These are phyloP conservation scores for Magnaporthiopsis incrustans DNA, from an alignment of 2,329 filamentous ascomycete genomes.

Conservation along the genomic window DNA sequence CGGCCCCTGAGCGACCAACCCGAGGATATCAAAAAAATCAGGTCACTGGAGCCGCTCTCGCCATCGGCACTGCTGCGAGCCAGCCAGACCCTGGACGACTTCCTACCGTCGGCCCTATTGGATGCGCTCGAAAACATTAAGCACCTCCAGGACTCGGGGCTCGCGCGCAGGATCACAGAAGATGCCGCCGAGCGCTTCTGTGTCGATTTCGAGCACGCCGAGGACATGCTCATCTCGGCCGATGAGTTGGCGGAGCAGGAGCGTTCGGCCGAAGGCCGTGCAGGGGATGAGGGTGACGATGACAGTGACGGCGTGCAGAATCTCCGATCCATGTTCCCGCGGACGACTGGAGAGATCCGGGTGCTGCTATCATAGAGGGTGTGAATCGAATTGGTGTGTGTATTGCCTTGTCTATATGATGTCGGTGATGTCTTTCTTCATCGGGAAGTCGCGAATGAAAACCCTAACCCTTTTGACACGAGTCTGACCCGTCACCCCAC, in stretches of 20 bases:
- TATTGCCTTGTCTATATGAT: background rate
- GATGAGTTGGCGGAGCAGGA: slow-evolving; percentile 25
- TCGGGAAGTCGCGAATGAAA: too few species aligned
- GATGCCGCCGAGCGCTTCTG: slow-evolving; percentile 80
- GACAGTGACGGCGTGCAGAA: slow-evolving; percentile 17
- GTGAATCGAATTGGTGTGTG: slow-evolving; percentile 35
- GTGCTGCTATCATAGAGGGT: slow-evolving; percentile 52
- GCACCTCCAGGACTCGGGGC: slow-evolving; percentile 59
- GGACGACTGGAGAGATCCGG: slow-evolving; percentile 52
- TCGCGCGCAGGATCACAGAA: slow-evolving; percentile 72
- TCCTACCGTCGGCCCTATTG: slow-evolving; percentile 86
- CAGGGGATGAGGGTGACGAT: slow-evolving; percentile 15
- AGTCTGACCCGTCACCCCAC: background rate
- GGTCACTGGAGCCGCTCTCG: slow-evolving; percentile 47
- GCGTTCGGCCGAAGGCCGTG: slow-evolving; percentile 6
- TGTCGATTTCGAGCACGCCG: slow-evolving; percentile 63
- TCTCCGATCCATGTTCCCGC: slow-evolving; percentile 42
- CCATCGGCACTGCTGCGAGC: slow-evolving; percentile 53
- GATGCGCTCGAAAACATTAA: slow-evolving; percentile 80
- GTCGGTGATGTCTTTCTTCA: background rate
- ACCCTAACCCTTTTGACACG: background rate
- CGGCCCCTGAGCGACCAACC: slow-evolving; percentile 26
- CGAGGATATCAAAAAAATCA: slow-evolving; percentile 46
- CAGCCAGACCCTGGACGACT: slow-evolving; percentile 76
- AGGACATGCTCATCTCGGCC: slow-evolving; percentile 38